Base-by-base conservation (phyloP, 1,284 basidiomycete genomes). In the Melampsora americana region DNA sequence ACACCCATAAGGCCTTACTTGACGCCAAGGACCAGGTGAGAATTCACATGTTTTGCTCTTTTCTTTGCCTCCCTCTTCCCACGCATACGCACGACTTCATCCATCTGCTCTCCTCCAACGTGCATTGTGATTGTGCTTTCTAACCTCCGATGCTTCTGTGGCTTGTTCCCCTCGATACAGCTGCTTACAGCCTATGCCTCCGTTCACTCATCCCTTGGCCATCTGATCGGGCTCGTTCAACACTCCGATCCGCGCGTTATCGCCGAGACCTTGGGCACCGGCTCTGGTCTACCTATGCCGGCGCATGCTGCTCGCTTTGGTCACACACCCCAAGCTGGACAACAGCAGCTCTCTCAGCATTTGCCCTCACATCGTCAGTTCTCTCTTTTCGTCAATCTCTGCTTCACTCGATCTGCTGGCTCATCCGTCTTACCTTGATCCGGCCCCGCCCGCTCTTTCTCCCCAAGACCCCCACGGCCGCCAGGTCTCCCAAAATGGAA, bases 221-320 rank as follows among this genome's bases (percentile, higher is more conserved):
- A 42, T 32, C 28, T 72, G 12, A 72, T 72, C 69, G 64, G n/a
- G 18, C 61, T 72, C 44, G 61, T 65, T 11, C 39, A 72, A 23
- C 30, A 20, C 61, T 64, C 60, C 32, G 69, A 72, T 30, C 69
- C 69, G 35, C 61, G 60, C 20, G 59, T 46, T 2, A 28, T 72
- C 7, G 69, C 69, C 60, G 69, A 72, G 48, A 28, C 61, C 53
- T 48, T 72, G 35, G 61, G 69, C 28, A 26, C 69, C 48, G 42
- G 48, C 12, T 62, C n/a, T 28, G 53, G 53, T 56, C 53, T 56
- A 7, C 53, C 53, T 56, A n/a, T 56, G 6, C 53, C n/a, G 9
- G n/a, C 53, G 6, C n/a, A n/a, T 28, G 28, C n/a, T 56, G 53
- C 53, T 56, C 53, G 28, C 7, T 56, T 5, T 56, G n/a, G 7